A percentile compares a stretch with the other conserved stretches of the same genome.
Conservation (phyloP, 2,329 filamentous ascomycete genomes). For the Colletotrichum sublineola region DNA sequence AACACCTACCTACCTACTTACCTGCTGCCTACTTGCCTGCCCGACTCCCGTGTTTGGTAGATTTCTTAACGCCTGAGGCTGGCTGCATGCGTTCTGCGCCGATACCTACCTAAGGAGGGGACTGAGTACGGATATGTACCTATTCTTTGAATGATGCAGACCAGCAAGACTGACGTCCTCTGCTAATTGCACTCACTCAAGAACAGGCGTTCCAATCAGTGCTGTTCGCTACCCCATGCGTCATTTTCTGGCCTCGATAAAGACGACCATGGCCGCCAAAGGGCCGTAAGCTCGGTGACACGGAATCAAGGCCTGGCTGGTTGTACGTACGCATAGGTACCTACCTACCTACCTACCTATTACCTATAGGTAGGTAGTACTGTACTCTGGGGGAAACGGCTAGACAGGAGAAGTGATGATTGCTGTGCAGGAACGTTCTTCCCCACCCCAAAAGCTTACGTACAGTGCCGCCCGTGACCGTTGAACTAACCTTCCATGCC, state of each 20-base stretch:
- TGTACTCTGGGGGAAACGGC: neutral
- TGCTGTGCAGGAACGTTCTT: neutral
- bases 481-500: too few species aligned
- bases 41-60: neutral
- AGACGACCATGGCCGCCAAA: neutral
- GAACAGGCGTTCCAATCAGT: conserved; percentile 11
- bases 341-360: too few species aligned
- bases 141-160: neutral
- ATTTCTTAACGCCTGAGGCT: neutral
- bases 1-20: neutral
- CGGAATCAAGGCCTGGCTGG: too few species aligned
- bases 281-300: too few species aligned
- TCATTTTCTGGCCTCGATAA: neutral
- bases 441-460: neutral
- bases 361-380: too few species aligned
- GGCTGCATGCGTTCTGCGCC: conserved; percentile 2
- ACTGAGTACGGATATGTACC: too few species aligned
- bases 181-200: too few species aligned
- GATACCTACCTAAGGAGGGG: too few species aligned
- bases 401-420: neutral
- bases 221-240: neutral
- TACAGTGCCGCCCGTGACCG: neutral
- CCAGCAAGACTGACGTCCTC: neutral
- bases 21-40: neutral
- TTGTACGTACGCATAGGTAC: too few species aligned